Base-by-base conservation (phyloP, 2,329 filamentous ascomycete species). In the Fusarium albidum region DNA sequence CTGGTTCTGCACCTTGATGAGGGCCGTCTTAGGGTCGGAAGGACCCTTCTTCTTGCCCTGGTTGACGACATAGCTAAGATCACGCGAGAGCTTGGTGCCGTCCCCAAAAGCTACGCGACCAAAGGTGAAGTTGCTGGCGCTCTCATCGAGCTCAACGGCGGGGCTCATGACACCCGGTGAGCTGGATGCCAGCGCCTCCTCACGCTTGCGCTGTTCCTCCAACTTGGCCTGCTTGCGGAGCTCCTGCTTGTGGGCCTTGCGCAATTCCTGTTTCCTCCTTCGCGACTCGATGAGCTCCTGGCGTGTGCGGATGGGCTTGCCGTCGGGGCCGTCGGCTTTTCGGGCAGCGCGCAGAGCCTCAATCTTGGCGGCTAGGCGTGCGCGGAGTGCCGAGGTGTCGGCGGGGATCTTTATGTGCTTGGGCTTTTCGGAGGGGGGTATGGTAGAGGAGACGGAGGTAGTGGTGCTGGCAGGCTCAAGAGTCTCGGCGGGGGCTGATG, bases 271-370 rank as follows among this genome's bases (percentile, higher is more conserved):
- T 77, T 96, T 97, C 69, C 87, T 86, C 59, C 95, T 86, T 34
- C 95, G 86, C 37, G 91, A 85, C 74, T 98, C 95, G 65, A 99
- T 92, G 11, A 99, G 83, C 70, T 98, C 93, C 75, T 96, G 90
- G 56, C 95, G 86, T 55, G 91, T 96, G 59, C 90, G 87, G 51
- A 94, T 91, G 13, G 73, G 73, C 67, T 89, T 88, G 55, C 92
- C 92, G 65, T 96, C 87, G 1, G 87, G 82, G 6, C 90, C 91
- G 65, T 96, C 92, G 6, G 94, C 93, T 73, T 96, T 96, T 54
- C 95, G 88, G 21, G 87, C 87, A 9, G 91, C 90, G 54, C 94
- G 90, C 42, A 98, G 85, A 38, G 88, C 88, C 64, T 95, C 91
- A 49, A 99, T 92, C 57, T 87, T 90, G 64, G 90, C 90, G 50